Evolutionary conservation across 1,284 basidiomycete genomes (phyloP), one percentile per base, ranked within the genome.

Genomic region (Ceratobasidium papillatum): DNA sequence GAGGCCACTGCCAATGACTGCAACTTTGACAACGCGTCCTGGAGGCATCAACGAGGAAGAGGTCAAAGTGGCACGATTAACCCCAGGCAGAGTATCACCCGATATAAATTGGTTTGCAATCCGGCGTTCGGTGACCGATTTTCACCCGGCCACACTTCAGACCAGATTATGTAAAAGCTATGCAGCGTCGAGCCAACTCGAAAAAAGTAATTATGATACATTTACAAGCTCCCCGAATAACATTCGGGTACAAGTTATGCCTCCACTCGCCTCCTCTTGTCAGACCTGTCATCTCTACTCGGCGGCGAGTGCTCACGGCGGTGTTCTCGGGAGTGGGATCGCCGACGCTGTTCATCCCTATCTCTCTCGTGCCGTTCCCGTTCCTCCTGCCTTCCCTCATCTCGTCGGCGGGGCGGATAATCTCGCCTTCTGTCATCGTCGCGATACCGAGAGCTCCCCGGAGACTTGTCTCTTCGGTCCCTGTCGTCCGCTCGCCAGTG

Each of bases 1-100:
- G 3, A 93, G 85, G 34, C 91, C 91, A 75, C 86, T 89, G 9
- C 91, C 91, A 32, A 92, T 80, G 49, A 92, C 85, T 4, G 90
- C 90, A 41, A 93, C 88, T 77, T 88, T 89, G 41, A 71, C 41
- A 71, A 89, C 85, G 69, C 80, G 72, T 66, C 63, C 51, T 22
- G 62, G 32, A 51, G 58, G 56, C 71, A 74, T 74, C 59, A 36
- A 51, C 41, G 9, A 32, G 47, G 22, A 19, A 25, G 36, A 64
- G 56, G 14, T 1, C 36, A 52, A 30, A 25, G 45, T 41, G 34
- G 49, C 25, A 64, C 56, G 41, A 47, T 8, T 32, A 56, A 8
- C 11, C 52, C n/a, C 19, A 51, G 22, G 61, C 5, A 36, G 49
- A 43, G 1, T 3, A n/a, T 25, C 59, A 30, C 19, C 43, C 25